Evolutionary conservation across 768 basidiomycete genomes (phyloP).

Genomic region (Gyrodon lividus): DNA sequence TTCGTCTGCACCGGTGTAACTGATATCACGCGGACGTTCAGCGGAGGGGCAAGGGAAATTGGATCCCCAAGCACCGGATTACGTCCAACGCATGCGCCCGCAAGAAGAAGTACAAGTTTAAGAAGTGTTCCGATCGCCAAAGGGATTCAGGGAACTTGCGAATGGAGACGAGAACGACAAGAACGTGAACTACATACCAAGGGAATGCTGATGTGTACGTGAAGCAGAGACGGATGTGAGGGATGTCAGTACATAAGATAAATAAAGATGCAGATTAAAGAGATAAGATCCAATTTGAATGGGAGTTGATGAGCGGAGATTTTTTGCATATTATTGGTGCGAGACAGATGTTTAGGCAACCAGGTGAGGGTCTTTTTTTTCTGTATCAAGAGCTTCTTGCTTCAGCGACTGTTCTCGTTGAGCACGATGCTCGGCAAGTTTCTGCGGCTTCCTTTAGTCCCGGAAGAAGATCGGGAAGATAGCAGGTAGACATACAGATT

Average conservation of each 20-base stretch:
- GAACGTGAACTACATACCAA: neutral
- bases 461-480: neutral
- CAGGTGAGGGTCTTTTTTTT: conserved; percentile 34
- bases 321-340: conserved; percentile 17
- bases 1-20: neutral
- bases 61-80: conserved; percentile 57
- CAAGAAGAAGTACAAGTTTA: conserved; percentile 16
- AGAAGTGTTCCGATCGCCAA: neutral
- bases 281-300: conserved; percentile 30
- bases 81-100: conserved; percentile 40
- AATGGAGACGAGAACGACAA: neutral
- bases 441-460: conserved; percentile 26
- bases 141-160: neutral
- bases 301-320: conserved; percentile 16
- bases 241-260: neutral
- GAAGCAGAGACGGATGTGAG: neutral
- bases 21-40: conserved; percentile 27
- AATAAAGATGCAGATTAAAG: conserved; percentile 9
- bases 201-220: neutral
- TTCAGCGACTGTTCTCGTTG: conserved; percentile 31
- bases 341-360: conserved; percentile 26
- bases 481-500: conserved; percentile 45
- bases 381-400: conserved; percentile 53
- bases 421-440: conserved; percentile 26
- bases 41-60: conserved; percentile 74